A percentile compares a stretch with the other conserved stretches of the same genome.
Evolutionary conservation across 768 basidiomycete species (phyloP).

Genomic region (Auriculariales sp.): DNA sequence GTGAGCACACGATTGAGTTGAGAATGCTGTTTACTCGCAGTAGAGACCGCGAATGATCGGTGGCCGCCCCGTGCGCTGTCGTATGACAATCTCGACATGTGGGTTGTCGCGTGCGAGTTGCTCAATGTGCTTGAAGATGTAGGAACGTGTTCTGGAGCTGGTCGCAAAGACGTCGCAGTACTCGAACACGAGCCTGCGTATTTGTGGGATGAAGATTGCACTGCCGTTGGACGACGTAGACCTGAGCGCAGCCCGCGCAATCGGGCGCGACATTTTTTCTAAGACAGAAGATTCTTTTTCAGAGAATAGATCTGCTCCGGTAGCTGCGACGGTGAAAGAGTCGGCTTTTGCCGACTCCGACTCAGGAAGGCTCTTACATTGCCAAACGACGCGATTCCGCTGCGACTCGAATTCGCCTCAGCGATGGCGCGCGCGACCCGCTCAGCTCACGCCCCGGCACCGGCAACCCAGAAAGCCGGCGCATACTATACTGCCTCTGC

Average conservation of each 20-base stretch:
- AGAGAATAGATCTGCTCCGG: slow-evolving; percentile 4
- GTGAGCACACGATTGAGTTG: slow-evolving; percentile 7
- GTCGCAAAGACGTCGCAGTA: slow-evolving; percentile 76
- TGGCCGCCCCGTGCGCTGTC: slow-evolving; percentile 56
- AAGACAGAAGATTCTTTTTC: neutral
- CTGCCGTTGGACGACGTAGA: slow-evolving; percentile 65
- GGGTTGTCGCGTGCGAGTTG: slow-evolving; percentile 57
- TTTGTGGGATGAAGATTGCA: slow-evolving; percentile 53
- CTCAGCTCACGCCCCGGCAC: slow-evolving; percentile 28
- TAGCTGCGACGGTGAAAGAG: slow-evolving; percentile 3
- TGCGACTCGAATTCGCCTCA: too few relatives aligned
- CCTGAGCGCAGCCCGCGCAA: slow-evolving; percentile 32
- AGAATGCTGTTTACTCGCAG: slow-evolving; percentile 28
- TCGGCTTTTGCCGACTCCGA: neutral
- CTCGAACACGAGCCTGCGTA: slow-evolving; percentile 81
- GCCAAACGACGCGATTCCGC: too few relatives aligned
- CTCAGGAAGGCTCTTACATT: neutral
- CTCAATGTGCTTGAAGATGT: slow-evolving; percentile 47
- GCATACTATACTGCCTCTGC: too few relatives aligned
- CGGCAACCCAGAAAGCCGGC: slow-evolving; percentile 10
- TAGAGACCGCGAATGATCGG: slow-evolving; percentile 79
- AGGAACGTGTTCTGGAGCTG: slow-evolving; percentile 56
- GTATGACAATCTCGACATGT: slow-evolving; percentile 74
- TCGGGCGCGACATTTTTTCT: slow-evolving; percentile 17
- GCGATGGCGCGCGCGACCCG: slow-evolving; percentile 69